A percentile compares a stretch with the other conserved stretches of the same genome.
Conservation (phyloP, 257 asterid species). For the Haberlea rhodopensis region DNA sequence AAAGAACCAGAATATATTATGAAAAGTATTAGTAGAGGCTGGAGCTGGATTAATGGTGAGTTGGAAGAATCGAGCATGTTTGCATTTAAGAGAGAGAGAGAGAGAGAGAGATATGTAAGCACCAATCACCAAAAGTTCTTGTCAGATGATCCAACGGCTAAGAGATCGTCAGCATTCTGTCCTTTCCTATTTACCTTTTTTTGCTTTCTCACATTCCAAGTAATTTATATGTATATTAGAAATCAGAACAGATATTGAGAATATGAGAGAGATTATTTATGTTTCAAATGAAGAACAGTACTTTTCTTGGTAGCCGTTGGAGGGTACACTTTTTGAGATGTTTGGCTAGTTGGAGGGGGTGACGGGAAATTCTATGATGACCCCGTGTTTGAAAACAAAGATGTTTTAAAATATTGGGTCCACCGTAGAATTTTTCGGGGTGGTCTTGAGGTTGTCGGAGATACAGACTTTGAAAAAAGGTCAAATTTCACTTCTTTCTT, state of each 20-base stretch:
- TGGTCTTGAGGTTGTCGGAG: too few species aligned
- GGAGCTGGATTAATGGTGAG: too few species aligned
- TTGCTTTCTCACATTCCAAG: constrained; percentile 25
- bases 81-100: constrained; percentile 34
- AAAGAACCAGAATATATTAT: constrained; percentile 8
- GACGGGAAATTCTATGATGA: too few species aligned
- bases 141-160: constrained; percentile 69
- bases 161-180: constrained; percentile 37
- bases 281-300: constrained; percentile 39
- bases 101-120: too few species aligned
- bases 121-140: constrained; percentile 41
- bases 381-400: too few species aligned
- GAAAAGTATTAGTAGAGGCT: too few species aligned
- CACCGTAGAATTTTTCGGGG: too few species aligned
- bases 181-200: constrained; percentile 29
- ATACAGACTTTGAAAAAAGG: too few species aligned
- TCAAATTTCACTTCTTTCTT: too few species aligned
- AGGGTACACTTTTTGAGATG: constrained; percentile 12
- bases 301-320: constrained; percentile 77
- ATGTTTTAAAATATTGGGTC: too few species aligned
- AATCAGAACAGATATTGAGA: background rate
- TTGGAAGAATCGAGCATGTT: background rate
- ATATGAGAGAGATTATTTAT: too few species aligned
- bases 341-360: too few species aligned
- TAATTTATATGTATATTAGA: background rate